Conservation (phyloP, 345 rosid species). For the Capsella bursapastoris region DNA sequence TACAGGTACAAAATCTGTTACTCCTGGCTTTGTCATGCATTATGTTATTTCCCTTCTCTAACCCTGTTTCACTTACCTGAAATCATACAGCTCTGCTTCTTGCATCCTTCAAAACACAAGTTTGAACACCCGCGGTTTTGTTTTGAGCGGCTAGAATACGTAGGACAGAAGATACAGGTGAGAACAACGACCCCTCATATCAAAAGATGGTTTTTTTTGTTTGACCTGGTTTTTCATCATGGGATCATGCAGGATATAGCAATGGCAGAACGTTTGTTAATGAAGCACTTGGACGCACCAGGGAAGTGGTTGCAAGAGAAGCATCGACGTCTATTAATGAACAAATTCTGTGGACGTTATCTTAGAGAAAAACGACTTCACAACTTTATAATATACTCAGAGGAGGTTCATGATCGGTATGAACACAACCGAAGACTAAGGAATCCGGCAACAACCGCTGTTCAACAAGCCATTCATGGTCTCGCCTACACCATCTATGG, state of each 20-base stretch:
- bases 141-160: constrained; percentile 79
- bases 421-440: constrained; percentile 81
- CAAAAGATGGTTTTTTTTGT: not conserved
- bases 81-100: constrained; percentile 76
- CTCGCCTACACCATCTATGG: constrained; percentile 84
- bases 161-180: constrained; percentile 98
- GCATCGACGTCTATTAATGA: constrained; percentile 84
- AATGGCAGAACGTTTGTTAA: constrained; percentile 87
- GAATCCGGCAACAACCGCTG: constrained; percentile 83
- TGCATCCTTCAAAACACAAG: constrained; percentile 96
- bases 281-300: constrained; percentile 96
- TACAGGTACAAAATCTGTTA: constrained; percentile 58
- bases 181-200: not conserved
- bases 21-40: not conserved
- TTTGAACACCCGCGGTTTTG: constrained; percentile 95
- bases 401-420: constrained; percentile 74
- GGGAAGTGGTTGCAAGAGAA: constrained; percentile 90
- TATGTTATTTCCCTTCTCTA: constrained; percentile 25
- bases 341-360: constrained; percentile 91
- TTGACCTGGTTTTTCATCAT: not conserved
- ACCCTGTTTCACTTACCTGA: not conserved
- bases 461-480: constrained; percentile 93
- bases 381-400: constrained; percentile 59
- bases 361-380: constrained; percentile 83
- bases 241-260: constrained; percentile 66